A percentile compares a stretch with the other conserved stretches of the same genome.
Evolutionary conservation across 352 stramenopile species (phyloP).

Genomic region (Saprolegnia parasitica): DNA sequence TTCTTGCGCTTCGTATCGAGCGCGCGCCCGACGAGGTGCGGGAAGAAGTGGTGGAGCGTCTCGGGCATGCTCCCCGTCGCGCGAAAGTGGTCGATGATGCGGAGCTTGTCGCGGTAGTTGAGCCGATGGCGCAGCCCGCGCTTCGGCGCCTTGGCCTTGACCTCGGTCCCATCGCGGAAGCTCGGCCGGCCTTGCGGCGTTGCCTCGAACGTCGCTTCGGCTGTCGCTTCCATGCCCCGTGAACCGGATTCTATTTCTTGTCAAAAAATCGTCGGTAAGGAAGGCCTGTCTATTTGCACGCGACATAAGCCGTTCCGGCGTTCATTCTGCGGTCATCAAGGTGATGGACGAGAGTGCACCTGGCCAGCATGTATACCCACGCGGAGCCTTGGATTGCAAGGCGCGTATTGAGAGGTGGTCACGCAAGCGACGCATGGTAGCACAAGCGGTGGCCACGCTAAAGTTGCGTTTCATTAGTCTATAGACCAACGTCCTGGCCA

Average conservation of each 20-base stretch:
- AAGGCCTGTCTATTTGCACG: neutral
- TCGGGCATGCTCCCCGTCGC: neutral
- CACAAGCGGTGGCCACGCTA: too few relatives aligned
- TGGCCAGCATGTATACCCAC: too few relatives aligned
- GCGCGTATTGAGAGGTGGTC: too few relatives aligned
- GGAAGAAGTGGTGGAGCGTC: neutral
- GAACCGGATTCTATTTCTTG: neutral
- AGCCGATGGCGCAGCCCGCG: neutral
- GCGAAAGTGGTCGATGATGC: neutral
- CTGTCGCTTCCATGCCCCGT: neutral
- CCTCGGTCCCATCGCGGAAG: neutral
- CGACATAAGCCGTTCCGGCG: neutral
- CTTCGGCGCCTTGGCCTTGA: neutral
- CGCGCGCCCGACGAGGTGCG: neutral
- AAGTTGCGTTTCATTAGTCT: neutral
- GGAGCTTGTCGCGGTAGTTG: neutral
- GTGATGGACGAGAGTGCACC: too few relatives aligned
- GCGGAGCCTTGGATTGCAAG: too few relatives aligned
- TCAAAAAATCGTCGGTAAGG: conserved; percentile 2
- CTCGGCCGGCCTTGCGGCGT: neutral
- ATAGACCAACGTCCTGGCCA: neutral
- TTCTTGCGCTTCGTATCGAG: conserved; percentile 3
- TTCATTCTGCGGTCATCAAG: too few relatives aligned
- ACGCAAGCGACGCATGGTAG: too few relatives aligned
- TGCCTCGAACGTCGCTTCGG: neutral